Evolutionary conservation across 305 asterid species (phyloP).

Genomic region (Euphrasia arctica): DNA sequence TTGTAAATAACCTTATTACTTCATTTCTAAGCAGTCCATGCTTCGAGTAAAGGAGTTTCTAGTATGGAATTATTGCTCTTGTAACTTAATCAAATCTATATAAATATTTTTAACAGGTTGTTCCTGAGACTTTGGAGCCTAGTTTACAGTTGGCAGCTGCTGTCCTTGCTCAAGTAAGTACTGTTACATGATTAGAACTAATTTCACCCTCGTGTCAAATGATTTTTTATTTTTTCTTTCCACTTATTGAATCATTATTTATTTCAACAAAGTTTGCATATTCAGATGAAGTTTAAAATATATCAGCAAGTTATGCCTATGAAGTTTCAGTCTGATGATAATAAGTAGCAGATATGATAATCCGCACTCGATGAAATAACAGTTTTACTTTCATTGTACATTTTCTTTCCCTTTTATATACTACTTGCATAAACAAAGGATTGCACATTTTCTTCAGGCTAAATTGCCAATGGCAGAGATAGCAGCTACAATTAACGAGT

Average conservation of each 20-base stretch:
- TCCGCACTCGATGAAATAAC: conserved; percentile 12
- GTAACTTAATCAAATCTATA: conserved; percentile 7
- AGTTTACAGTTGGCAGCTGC: conserved; percentile 68
- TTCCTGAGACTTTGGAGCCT: conserved; percentile 62
- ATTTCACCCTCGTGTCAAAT: conserved; percentile 2
- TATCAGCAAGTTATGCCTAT: neutral
- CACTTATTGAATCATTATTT: neutral
- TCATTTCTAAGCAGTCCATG: conserved; percentile 13
- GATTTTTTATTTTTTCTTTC: neutral
- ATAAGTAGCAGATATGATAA: conserved; percentile 9
- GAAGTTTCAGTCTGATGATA: conserved; percentile 17
- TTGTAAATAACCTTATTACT: neutral
- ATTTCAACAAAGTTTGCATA: conserved; percentile 4
- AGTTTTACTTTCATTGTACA: conserved; percentile 9
- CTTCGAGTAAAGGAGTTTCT: conserved; percentile 15
- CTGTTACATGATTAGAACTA: conserved; percentile 4
- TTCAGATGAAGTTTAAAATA: too few relatives aligned
- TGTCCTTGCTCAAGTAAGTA: conserved; percentile 53
- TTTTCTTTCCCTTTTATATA: conserved; percentile 13
- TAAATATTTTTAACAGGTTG: conserved; percentile 40
- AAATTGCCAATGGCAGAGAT: conserved; percentile 91
- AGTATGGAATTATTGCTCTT: conserved; percentile 10
- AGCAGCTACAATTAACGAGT: conserved; percentile 90
- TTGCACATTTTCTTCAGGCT: conserved; percentile 45
- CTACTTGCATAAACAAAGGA: neutral